These are phyloP conservation scores for Ceratocystis variospora DNA, from an alignment of 2,329 filamentous ascomycete genomes.

Conservation along the genomic window DNA sequence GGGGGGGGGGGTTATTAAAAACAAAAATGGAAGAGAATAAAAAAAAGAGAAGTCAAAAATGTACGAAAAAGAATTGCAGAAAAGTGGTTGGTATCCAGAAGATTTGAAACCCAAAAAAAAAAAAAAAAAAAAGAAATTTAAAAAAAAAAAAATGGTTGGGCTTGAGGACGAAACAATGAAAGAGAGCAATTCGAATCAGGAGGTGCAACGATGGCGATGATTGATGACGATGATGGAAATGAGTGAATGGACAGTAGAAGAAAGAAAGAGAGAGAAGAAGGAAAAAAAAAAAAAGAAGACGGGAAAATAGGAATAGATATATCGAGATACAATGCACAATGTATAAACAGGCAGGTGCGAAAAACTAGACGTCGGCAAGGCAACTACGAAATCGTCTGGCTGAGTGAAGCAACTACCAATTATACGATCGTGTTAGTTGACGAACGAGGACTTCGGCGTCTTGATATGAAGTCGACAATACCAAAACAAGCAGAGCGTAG, in stretches of 20 bases:
- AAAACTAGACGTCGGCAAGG: background rate
- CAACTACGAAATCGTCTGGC: background rate
- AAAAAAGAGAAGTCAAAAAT: conserved; percentile 1
- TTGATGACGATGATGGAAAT: background rate
- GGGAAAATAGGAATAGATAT: background rate
- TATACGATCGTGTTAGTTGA: background rate
- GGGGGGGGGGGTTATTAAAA: background rate
- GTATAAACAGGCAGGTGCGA: background rate
- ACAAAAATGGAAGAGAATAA: background rate
- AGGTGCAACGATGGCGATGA: background rate
- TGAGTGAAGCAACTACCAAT: background rate
- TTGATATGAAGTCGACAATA: background rate
- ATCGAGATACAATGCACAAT: background rate
- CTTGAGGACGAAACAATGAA: background rate
- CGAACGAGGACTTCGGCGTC: background rate
- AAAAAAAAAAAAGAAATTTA: background rate
- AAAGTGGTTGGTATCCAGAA: background rate
- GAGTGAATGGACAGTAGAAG: background rate
- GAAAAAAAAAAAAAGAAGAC: background rate
- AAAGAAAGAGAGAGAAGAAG: conserved; percentile 7
- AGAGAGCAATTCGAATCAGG: background rate
- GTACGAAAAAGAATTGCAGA: background rate
- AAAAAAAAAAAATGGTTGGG: background rate
- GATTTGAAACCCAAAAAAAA: background rate
- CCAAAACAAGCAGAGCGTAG: background rate